Evolutionary conservation across 345 rosid genomes (phyloP).

Genomic region (Populus pruinosa): DNA sequence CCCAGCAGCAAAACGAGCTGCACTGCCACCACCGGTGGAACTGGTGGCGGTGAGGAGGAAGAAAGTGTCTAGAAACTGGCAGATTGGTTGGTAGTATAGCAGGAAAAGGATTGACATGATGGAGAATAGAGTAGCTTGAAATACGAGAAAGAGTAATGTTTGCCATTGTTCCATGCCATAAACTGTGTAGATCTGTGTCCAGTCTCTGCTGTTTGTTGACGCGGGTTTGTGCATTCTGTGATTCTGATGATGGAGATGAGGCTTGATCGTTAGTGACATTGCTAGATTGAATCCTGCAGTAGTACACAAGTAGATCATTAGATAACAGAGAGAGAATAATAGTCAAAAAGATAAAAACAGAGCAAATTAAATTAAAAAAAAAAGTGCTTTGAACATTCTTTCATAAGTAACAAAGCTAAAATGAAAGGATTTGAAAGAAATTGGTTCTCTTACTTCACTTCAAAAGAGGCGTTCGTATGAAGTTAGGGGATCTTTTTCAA

Average conservation of each 20-base stretch:
- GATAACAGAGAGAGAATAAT: neutral
- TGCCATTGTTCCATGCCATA: slow-evolving; percentile 95
- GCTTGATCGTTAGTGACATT: slow-evolving; percentile 21
- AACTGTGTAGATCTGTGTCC: slow-evolving; percentile 91
- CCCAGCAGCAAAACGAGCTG: slow-evolving; percentile 72
- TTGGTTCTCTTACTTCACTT: neutral
- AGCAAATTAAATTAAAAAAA: neutral
- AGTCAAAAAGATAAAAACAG: neutral
- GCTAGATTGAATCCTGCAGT: neutral
- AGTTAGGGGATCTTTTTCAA: no score
- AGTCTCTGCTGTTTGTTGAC: slow-evolving; percentile 43
- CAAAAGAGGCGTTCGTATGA: no score
- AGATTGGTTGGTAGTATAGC: slow-evolving; percentile 61
- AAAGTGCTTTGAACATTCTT: neutral
- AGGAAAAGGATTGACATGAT: slow-evolving; percentile 57
- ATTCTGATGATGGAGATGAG: slow-evolving; percentile 11
- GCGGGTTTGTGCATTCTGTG: slow-evolving; percentile 18
- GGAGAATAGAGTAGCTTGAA: slow-evolving; percentile 72
- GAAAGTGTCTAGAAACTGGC: slow-evolving; percentile 41
- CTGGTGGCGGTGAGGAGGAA: slow-evolving; percentile 26
- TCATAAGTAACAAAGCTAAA: neutral
- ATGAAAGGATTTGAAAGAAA: neutral
- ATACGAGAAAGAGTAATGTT: slow-evolving; percentile 57
- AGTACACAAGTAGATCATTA: neutral
- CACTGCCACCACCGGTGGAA: slow-evolving; percentile 22